Percentiles rank a stretch among this genome's conserved stretches.
phyloP scores from a whole-genome alignment of 768 basidiomycete genomes.

The Boletus bicolor region DNA sequence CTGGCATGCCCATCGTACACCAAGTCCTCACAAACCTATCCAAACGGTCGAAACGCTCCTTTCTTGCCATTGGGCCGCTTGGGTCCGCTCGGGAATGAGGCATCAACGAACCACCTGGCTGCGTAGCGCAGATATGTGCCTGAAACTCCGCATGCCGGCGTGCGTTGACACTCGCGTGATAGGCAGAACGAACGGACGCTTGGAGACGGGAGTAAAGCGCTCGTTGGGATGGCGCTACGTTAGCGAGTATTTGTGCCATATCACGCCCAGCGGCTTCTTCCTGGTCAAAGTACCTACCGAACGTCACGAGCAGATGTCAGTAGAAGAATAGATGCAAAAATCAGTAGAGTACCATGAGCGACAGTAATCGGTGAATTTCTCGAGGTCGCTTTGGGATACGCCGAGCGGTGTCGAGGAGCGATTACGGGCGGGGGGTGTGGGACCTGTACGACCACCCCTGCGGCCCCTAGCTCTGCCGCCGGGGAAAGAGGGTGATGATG shows the following conservation, averaged over 20 bases:
- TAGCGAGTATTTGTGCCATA: conserved; percentile 81
- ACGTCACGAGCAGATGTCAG: conserved; percentile 7
- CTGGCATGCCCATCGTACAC: conserved; percentile 86
- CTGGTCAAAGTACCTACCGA: conserved; percentile 75
- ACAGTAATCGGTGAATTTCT: conserved; percentile 74
- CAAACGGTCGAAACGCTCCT: conserved; percentile 75
- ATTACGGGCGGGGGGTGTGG: conserved; percentile 53
- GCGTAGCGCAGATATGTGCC: conserved; percentile 76
- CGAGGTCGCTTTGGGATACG: conserved; percentile 64
- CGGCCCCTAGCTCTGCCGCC: conserved; percentile 46
- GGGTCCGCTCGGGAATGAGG: conserved; percentile 72
- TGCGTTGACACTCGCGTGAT: conserved; percentile 75
- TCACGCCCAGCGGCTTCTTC: conserved; percentile 72
- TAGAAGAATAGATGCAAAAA: background rate
- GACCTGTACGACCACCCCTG: conserved; percentile 45
- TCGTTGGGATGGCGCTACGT: conserved; percentile 77
- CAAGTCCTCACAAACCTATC: conserved; percentile 74
- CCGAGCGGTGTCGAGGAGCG: conserved; percentile 71
- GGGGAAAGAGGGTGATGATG: conserved; percentile 56
- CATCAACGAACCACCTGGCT: conserved; percentile 75
- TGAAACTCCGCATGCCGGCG: conserved; percentile 81
- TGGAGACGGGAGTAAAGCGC: conserved; percentile 86
- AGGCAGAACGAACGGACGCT: conserved; percentile 80
- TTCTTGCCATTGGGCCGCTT: conserved; percentile 56
- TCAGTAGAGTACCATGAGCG: conserved; percentile 60